These are phyloP conservation scores for Paraphaeosphaeria sporulosa DNA, from an alignment of 2,329 filamentous ascomycete genomes.

Conservation along the genomic window DNA sequence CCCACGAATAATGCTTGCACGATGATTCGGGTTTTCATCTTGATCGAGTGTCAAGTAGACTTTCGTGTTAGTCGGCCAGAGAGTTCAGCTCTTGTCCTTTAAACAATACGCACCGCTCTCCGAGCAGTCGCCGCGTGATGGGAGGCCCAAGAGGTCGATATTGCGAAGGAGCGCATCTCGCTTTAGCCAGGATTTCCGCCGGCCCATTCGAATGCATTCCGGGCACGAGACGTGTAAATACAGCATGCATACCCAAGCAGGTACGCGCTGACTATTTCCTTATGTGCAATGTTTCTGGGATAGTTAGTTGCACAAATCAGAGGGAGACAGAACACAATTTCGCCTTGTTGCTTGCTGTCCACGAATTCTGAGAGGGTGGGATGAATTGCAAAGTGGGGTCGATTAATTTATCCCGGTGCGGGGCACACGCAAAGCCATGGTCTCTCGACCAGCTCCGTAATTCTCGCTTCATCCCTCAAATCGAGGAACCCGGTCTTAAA, in stretches of 20 bases:
- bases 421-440: neutral
- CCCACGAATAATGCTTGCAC: neutral
- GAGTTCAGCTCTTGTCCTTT: neutral
- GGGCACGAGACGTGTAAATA: neutral
- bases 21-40: neutral
- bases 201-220: neutral
- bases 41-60: neutral
- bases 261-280: no score
- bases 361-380: neutral
- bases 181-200: constrained; percentile 3
- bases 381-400: constrained; percentile 1
- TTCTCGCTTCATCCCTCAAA: neutral
- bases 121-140: neutral
- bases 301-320: neutral
- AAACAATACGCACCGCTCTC: neutral
- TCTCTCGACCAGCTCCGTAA: neutral
- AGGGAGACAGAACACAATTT: neutral
- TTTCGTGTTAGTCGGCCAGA: neutral
- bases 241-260: neutral
- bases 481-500: no score
- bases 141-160: neutral
- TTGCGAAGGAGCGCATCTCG: constrained; percentile 4
- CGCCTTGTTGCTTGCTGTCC: neutral
- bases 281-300: no score
- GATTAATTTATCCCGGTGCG: neutral